Evolutionary conservation across 2,329 filamentous ascomycete species (phyloP), one percentile per base, ranked within the genome.

Genomic region (Neopestalotiopsis sp.): DNA sequence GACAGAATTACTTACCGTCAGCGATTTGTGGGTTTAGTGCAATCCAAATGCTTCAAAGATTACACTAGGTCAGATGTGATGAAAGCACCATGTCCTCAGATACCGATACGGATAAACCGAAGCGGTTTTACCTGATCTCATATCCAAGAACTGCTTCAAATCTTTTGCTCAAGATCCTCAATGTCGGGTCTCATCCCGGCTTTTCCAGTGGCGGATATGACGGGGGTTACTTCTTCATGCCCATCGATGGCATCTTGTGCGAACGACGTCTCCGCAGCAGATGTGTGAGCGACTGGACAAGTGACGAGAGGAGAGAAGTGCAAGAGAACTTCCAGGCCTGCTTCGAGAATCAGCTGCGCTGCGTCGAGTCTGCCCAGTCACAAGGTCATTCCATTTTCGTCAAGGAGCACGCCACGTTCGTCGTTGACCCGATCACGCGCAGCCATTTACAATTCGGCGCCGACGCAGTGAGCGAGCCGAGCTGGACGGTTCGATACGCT

Each of bases 221-320:
- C 7, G 57, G 57, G 57, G 57, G 57, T 60, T 60, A 60, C 24
- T 60, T 60, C 24, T 60, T 60, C 12, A 60, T 60, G 57, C 57
- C 57, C 1, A 24, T 60, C 9, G 57, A 60, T 32, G 57, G 57
- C 1, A 60, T 60, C 4, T 32, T 60, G 24, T 60, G 57, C 57
- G 28, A 60, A 60, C 57, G 57, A 60, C 57, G 20, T 60, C 57
- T 60, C 4, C 57, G 57, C 57, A 60, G 57, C 10, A 60, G 6
- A 60, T 60, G 57, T 2, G 20, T 60, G 2, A 60, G 57, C 57
- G 57, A 60, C 24, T 60, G 57, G 57, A 32, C 57, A 60, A 12
- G 12, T 14, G 57, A 60, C 4, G 57, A 60, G 57, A 32, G 57
- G 57, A 1, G 57, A 0, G 57, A 60, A 1, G 57, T 60, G 28